These are phyloP conservation scores for Xylaria hypoxylon DNA, from an alignment of 2,329 filamentous ascomycete genomes.

Conservation along the genomic window DNA sequence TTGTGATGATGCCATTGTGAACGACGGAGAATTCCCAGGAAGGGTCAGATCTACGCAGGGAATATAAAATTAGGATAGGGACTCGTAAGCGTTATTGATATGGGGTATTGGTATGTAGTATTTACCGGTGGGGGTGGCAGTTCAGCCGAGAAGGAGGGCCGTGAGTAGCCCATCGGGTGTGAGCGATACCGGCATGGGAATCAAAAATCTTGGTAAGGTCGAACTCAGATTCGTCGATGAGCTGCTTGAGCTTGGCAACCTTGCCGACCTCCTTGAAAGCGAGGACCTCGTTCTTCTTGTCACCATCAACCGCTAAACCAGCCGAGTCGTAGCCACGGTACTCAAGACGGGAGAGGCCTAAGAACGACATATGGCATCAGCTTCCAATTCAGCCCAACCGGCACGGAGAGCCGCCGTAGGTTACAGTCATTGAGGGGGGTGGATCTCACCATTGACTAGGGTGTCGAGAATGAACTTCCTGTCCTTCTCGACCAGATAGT, in stretches of 20 bases:
- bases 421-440: conserved; percentile 36
- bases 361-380: conserved; percentile 47
- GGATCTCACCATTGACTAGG: conserved; percentile 86
- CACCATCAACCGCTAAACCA: conserved; percentile 92
- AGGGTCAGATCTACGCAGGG: conserved; percentile 80
- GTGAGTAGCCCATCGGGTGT: conserved; percentile 99
- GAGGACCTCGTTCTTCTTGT: conserved; percentile 98
- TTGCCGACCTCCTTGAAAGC: conserved; percentile 99
- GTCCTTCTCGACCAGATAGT: conserved; percentile 99
- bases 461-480: conserved; percentile 96
- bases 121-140: conserved; percentile 97
- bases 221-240: conserved; percentile 85
- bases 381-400: conserved; percentile 27
- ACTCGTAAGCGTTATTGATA: conserved; percentile 41
- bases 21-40: conserved; percentile 97
- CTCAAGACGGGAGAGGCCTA: conserved; percentile 93
- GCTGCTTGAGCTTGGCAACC: conserved; percentile 93
- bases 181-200: conserved; percentile 97
- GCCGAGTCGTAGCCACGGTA: conserved; percentile 99
- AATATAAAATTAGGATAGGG: conserved; percentile 41
- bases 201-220: conserved; percentile 95
- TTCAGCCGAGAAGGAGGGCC: conserved; percentile 92
- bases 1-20: conserved; percentile 99
- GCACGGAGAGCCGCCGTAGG: conserved; percentile 31
- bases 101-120: conserved; percentile 51